These are phyloP conservation scores for Hypomontagnella submonticulosa DNA, from an alignment of 495 filamentous ascomycete species.

Conservation along the genomic window DNA sequence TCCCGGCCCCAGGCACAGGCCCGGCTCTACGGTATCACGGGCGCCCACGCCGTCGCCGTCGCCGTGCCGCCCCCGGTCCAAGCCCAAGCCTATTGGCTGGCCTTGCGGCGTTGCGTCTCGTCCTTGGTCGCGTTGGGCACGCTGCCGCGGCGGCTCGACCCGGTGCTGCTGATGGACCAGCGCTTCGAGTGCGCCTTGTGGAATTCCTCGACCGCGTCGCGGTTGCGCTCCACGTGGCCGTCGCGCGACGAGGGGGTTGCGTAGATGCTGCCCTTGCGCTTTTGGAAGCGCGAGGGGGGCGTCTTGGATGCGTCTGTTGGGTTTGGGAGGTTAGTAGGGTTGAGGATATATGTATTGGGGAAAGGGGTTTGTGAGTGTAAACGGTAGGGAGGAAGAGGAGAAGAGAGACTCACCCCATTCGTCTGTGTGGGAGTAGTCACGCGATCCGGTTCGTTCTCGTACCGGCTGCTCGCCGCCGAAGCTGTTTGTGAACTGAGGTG, in stretches of 20 bases:
- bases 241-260: slow-evolving; percentile 67
- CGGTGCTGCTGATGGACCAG: slow-evolving; percentile 44
- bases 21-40: slow-evolving; percentile 27
- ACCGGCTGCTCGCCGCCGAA: slow-evolving; percentile 30
- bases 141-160: slow-evolving; percentile 35
- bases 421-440: slow-evolving; percentile 48
- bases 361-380: background rate
- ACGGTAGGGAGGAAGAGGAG: background rate
- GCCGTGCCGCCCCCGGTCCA: too few relatives aligned
- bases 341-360: background rate
- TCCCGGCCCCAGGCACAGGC: background rate
- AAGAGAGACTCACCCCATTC: slow-evolving; percentile 56
- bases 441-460: slow-evolving; percentile 35
- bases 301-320: slow-evolving; percentile 68
- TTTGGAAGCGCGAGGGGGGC: slow-evolving; percentile 69
- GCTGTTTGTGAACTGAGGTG: slow-evolving; percentile 37
- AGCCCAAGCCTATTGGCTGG: slow-evolving; percentile 34
- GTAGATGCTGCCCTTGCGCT: slow-evolving; percentile 71
- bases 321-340: slow-evolving; percentile 24
- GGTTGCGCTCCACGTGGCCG: slow-evolving; percentile 65
- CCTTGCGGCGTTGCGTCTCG: slow-evolving; percentile 34
- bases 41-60: slow-evolving; percentile 11
- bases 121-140: background rate
- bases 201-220: slow-evolving; percentile 53
- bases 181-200: slow-evolving; percentile 57